phyloP scores from a whole-genome alignment of 305 asterid species.

The Solanum hybrid region DNA sequence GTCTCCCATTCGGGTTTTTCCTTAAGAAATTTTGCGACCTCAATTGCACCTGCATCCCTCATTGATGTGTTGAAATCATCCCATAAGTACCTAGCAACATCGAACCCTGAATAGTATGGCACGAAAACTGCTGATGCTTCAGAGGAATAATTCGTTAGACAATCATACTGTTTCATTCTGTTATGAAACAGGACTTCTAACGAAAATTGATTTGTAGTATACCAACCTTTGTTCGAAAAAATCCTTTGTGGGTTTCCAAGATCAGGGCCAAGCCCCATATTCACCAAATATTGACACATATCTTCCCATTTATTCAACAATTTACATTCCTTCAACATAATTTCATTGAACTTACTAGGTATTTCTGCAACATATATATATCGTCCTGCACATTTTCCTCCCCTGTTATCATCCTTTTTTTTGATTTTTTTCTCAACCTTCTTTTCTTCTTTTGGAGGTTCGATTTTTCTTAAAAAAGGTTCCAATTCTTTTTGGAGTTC shows the following conservation, averaged over 20 bases:
- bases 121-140: constrained; percentile 52
- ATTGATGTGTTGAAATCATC: constrained; percentile 17
- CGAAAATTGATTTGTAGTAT: constrained; percentile 58
- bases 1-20: constrained; percentile 44
- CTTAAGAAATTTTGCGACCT: constrained; percentile 27
- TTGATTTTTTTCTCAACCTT: not conserved
- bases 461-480: not conserved
- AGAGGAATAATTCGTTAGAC: constrained; percentile 60
- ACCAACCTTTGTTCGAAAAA: constrained; percentile 56
- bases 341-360: constrained; percentile 43
- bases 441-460: not conserved
- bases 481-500: constrained; percentile 1
- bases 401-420: not conserved
- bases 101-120: constrained; percentile 78
- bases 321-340: constrained; percentile 45
- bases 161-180: constrained; percentile 62
- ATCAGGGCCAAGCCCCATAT: constrained; percentile 55
- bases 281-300: constrained; percentile 57
- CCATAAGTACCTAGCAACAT: constrained; percentile 49
- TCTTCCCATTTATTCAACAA: constrained; percentile 51
- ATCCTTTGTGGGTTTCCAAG: constrained; percentile 54
- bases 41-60: constrained; percentile 37
- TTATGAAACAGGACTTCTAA: constrained; percentile 63
- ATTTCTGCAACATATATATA: constrained; percentile 55
- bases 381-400: constrained; percentile 32